Conservation (phyloP, 1,284 basidiomycete genomes). For the Fomes fomentarius region DNA sequence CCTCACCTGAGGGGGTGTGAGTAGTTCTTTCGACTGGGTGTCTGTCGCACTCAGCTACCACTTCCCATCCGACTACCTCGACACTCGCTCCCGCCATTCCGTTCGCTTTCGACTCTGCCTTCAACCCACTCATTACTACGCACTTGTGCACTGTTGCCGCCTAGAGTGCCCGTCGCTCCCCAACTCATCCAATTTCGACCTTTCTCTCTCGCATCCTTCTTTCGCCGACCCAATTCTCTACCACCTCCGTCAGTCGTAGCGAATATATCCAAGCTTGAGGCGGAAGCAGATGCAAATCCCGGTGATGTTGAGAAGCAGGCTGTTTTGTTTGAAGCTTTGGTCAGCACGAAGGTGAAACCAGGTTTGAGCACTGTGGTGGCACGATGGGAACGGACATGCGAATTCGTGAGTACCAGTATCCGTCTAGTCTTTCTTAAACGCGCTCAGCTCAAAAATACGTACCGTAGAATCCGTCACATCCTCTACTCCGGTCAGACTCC, state of each 20-base stretch:
- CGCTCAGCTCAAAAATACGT: constrained; percentile 3
- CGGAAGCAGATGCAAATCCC: constrained; percentile 72
- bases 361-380: constrained; percentile 73
- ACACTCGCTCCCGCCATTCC: constrained; percentile 30
- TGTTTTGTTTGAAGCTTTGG: constrained; percentile 66
- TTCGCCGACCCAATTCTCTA: constrained; percentile 48
- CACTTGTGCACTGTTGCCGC: constrained; percentile 5
- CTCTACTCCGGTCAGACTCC: constrained; percentile 64
- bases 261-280: constrained; percentile 70
- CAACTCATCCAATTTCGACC: constrained; percentile 18
- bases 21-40: constrained; percentile 33
- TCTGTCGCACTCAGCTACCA: constrained; percentile 33
- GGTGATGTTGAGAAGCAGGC: constrained; percentile 71
- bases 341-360: constrained; percentile 62
- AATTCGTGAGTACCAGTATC: constrained; percentile 62
- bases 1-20: neutral
- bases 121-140: constrained; percentile 4
- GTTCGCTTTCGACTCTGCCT: constrained; percentile 31
- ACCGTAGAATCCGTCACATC: constrained; percentile 64
- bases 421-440: neutral
- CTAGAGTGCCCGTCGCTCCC: constrained; percentile 7
- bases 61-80: constrained; percentile 25
- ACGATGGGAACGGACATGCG: constrained; percentile 80
- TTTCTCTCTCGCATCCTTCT: constrained; percentile 56
- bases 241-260: constrained; percentile 71